Evolutionary conservation across 108 stramenopile species (phyloP).

Genomic region (Nitzschia inconspicua): DNA sequence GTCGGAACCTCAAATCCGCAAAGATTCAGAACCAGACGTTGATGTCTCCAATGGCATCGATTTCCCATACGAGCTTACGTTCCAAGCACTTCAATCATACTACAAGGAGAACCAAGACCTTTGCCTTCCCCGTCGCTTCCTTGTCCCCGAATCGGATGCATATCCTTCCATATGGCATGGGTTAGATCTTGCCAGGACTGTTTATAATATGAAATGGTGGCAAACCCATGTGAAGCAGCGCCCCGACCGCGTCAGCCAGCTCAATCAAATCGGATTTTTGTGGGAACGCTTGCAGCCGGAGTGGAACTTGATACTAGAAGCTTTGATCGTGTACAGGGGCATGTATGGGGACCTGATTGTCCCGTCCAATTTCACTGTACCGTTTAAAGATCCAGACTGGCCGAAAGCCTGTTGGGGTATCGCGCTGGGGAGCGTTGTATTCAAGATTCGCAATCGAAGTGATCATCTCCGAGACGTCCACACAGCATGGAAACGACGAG

Average conservation of each 20-base stretch:
- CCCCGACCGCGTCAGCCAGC: slow-evolving; percentile 54
- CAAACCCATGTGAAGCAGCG: slow-evolving; percentile 50
- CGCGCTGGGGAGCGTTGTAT: slow-evolving; percentile 59
- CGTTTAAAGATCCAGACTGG: slow-evolving; percentile 46
- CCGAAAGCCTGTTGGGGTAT: slow-evolving; percentile 69
- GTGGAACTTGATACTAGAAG: slow-evolving; percentile 81
- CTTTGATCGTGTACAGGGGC: slow-evolving; percentile 45
- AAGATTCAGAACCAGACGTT: too few species aligned
- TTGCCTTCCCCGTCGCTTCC: slow-evolving; percentile 56
- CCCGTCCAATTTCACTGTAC: slow-evolving; percentile 69
- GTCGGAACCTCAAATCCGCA: too few species aligned
- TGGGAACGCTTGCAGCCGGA: slow-evolving; percentile 85
- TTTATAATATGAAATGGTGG: slow-evolving; percentile 87
- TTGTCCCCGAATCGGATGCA: slow-evolving; percentile 37
- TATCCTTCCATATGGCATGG: slow-evolving; percentile 73
- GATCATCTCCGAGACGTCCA: slow-evolving; percentile 59
- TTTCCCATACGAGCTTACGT: slow-evolving; percentile 52
- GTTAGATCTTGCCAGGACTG: slow-evolving; percentile 47
- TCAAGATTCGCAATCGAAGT: slow-evolving; percentile 57
- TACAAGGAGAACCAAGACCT: slow-evolving; percentile 53
- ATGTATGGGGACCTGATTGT: slow-evolving; percentile 59
- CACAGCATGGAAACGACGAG: slow-evolving; percentile 24
- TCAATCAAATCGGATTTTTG: slow-evolving; percentile 73
- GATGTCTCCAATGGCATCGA: slow-evolving; percentile 14
- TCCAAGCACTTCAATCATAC: slow-evolving; percentile 47